Base-by-base conservation (phyloP, 192 early-diverging fungal genomes). In the Lobosporangium transversale region DNA sequence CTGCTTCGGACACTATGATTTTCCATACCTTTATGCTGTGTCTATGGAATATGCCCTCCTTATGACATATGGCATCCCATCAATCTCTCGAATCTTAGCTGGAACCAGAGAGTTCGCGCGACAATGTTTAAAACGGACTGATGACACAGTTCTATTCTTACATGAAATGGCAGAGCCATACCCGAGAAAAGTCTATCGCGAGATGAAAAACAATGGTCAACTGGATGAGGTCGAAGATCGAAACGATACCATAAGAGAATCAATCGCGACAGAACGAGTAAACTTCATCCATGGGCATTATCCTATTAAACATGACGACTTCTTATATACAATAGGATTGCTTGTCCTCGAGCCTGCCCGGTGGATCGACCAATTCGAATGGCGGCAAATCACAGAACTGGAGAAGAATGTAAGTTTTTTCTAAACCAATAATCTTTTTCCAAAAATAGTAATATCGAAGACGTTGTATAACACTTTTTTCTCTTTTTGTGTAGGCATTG, bases 221-320 rank as follows among this genome's bases (percentile, higher is more conserved):
- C 24, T 31, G 0, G 70, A 76, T 20, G 57, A 62, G 20, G 56
- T 66, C 2, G 52, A 65, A 18, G 44, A 61, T 18, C 45, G 57
- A 35, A 64, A 66, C 12, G 71, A 75, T n/a, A 26, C 21, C 11
- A 40, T 53, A 17, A 42, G 83, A 7, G 15, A 18, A 2, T 20
- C 44, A 4, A 14, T 43, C 5, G 79, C 83, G 12, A 33, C 68
- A 24, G 65, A 78, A 21, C 68, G 80, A 12, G 20, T 85, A 15
- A 85, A 85, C 32, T 69, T 73, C 23, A 67, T 85, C 17, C 83
- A 85, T 59, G 78, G 68, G 14, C 73, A 83, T 36, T 84, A 85
- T 23, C 20, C 21, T 6, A 85, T 83, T 37, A 54, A 53, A 18
- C 78, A 85, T 32, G 84, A 70, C 12, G 84, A 85, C 43, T 81